Percentiles rank a stretch among this genome's conserved stretches.
These are phyloP conservation scores for Phlegmacium glaucopus DNA, from an alignment of 768 basidiomycete genomes.

Conservation along the genomic window DNA sequence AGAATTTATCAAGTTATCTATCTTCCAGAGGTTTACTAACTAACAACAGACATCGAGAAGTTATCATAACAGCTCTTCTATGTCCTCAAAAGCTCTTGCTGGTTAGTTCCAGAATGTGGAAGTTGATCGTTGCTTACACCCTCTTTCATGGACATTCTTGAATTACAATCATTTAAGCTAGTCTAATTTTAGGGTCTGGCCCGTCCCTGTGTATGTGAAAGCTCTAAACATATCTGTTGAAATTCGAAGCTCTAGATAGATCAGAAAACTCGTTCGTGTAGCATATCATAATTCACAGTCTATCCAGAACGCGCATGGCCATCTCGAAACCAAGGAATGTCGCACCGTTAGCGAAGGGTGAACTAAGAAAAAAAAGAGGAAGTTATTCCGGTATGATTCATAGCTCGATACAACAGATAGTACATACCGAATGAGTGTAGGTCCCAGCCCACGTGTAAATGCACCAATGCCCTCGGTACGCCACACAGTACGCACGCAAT, in stretches of 20 bases:
- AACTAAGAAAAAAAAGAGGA: constrained; percentile 41
- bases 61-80: too few species aligned
- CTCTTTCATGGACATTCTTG: too few species aligned
- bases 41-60: too few species aligned
- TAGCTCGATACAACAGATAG: background rate
- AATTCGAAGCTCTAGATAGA: background rate
- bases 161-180: too few species aligned
- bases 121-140: too few species aligned
- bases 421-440: constrained; percentile 83
- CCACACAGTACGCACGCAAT: constrained; percentile 84
- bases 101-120: too few species aligned
- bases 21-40: background rate
- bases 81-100: too few species aligned
- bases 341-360: constrained; percentile 94
- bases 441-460: constrained; percentile 88
- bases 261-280: background rate
- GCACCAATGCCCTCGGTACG: constrained; percentile 78
- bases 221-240: background rate
- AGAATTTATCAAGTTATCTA: background rate
- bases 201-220: too few species aligned
- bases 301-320: constrained; percentile 70
- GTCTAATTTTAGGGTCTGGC: too few species aligned
- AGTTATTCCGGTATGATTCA: background rate
- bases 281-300: constrained; percentile 21
- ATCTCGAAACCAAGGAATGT: constrained; percentile 97